Evolutionary conservation across 108 stramenopile genomes (phyloP).

Genomic region (Nitzschia inconspicua): DNA sequence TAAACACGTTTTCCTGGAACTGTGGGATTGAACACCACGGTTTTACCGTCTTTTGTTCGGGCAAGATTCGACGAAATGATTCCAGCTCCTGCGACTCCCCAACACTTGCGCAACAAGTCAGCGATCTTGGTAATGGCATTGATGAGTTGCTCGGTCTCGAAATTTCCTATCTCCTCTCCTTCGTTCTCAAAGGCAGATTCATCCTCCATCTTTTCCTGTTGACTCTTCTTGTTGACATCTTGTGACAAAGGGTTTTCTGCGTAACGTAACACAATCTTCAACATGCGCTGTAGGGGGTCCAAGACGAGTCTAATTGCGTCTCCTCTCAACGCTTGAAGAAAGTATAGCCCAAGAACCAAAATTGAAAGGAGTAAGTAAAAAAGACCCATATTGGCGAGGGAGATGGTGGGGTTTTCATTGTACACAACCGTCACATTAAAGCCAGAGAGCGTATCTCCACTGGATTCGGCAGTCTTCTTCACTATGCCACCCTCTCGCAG

Average conservation of each 20-base stretch:
- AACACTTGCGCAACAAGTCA: conserved; percentile 91
- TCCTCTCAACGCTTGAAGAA: conserved; percentile 44
- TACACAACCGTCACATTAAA: conserved; percentile 18
- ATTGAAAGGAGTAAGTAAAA: conserved; percentile 41
- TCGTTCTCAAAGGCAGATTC: conserved; percentile 23
- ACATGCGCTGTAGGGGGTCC: conserved; percentile 73
- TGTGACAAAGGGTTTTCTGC: conserved; percentile 61
- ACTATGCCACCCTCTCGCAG: neutral
- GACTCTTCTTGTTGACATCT: conserved; percentile 5
- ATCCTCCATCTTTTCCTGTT: conserved; percentile 6
- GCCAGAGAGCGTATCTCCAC: neutral
- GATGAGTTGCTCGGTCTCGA: conserved; percentile 92
- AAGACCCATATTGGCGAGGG: conserved; percentile 14
- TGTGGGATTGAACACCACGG: conserved; percentile 85
- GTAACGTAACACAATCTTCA: conserved; percentile 80
- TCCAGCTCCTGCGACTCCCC: conserved; percentile 92
- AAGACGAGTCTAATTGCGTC: conserved; percentile 76
- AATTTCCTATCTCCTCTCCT: conserved; percentile 51
- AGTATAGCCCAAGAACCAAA: conserved; percentile 21
- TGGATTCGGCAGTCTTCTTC: neutral
- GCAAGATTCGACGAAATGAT: conserved; percentile 94
- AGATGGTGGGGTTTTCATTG: conserved; percentile 31
- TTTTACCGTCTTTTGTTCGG: conserved; percentile 55
- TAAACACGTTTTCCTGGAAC: conserved; percentile 92
- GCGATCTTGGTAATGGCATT: conserved; percentile 91